Conservation (phyloP, 495 filamentous ascomycete species). For the Geopyxis carbonaria region DNA sequence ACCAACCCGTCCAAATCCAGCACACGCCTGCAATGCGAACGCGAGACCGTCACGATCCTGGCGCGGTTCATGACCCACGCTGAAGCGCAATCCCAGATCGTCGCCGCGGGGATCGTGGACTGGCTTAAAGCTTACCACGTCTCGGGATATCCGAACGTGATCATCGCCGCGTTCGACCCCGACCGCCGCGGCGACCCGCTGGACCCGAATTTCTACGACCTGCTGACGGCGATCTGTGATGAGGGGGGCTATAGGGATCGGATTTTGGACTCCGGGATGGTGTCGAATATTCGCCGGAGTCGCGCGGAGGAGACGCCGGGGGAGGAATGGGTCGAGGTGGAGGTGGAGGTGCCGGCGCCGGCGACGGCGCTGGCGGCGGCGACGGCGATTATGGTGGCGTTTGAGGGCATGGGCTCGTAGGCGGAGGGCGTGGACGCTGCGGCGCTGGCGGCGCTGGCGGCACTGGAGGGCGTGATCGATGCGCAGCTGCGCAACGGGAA, state of each 20-base stretch:
- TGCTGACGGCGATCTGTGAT: slow-evolving; percentile 1
- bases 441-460: too few relatives aligned
- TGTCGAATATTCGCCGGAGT: too few relatives aligned
- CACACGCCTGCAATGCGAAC: background rate
- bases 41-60: background rate
- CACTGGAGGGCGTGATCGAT: too few relatives aligned
- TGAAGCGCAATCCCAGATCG: background rate
- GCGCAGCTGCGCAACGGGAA: too few relatives aligned
- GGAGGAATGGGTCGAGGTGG: background rate
- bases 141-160: background rate
- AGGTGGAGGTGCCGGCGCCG: background rate
- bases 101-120: background rate
- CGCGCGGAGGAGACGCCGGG: too few relatives aligned
- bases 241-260: slow-evolving; percentile 1
- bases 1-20: background rate
- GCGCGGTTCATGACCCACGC: slow-evolving; percentile 1
- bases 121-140: slow-evolving; percentile 2
- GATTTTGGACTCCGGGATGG: too few relatives aligned
- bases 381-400: background rate
- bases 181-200: background rate
- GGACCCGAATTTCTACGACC: slow-evolving; percentile 3
- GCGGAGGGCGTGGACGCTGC: too few relatives aligned
- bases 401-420: background rate
- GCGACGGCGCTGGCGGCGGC: background rate
- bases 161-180: background rate